phyloP scores from a whole-genome alignment of 75 land plant species.

The Pseudotsuga menziesii region DNA sequence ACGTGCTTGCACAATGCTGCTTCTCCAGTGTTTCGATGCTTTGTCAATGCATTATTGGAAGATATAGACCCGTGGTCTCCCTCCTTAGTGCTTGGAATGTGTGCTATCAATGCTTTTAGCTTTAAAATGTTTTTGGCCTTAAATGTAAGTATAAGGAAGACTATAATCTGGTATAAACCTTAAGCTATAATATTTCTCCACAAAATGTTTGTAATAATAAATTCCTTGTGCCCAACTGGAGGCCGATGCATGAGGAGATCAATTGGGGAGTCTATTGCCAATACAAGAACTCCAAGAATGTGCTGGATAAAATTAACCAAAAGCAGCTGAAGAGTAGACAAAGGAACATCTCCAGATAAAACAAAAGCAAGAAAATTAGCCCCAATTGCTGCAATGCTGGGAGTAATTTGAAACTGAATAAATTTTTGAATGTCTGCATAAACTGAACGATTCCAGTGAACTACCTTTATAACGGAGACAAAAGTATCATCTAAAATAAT shows the following conservation, averaged over 20 bases:
- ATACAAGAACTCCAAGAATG: conserved; percentile 89
- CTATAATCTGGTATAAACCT: no score
- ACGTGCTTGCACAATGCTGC: no score
- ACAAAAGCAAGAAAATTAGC: conserved; percentile 44
- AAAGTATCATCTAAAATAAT: conserved; percentile 59
- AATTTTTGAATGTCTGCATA: conserved; percentile 57
- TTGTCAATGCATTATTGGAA: no score
- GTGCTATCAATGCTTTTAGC: no score
- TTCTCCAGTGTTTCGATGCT: no score
- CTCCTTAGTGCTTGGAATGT: no score
- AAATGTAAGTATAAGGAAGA: no score
- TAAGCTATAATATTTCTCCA: no score
- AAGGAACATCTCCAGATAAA: conserved; percentile 27
- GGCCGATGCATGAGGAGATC: conserved; percentile 67
- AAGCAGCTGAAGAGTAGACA: conserved; percentile 51
- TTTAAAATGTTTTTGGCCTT: no score
- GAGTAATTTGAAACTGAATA: conserved; percentile 62
- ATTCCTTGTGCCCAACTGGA: no score
- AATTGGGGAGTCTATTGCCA: conserved; percentile 94
- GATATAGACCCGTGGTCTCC: no score
- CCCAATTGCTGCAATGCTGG: conserved; percentile 44
- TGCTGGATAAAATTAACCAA: conserved; percentile 98
- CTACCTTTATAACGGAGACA: conserved; percentile 42
- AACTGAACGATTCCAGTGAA: conserved; percentile 51
- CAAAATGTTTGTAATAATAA: no score